phyloP scores from a whole-genome alignment of 176 grass and related monocot genomes.

The Bolboschoenus planiculmis region DNA sequence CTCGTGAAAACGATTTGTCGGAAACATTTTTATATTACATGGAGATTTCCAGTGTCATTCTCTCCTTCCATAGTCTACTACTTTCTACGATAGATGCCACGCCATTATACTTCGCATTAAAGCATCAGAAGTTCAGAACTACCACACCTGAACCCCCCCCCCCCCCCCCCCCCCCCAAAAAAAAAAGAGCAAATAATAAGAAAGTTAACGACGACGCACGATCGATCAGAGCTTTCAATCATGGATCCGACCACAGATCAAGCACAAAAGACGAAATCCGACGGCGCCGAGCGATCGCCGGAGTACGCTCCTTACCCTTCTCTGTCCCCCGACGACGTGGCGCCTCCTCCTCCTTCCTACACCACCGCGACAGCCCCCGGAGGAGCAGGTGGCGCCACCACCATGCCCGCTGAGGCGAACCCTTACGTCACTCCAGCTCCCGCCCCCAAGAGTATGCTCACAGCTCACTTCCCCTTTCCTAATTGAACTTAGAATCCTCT shows the following conservation, averaged over 20 bases:
- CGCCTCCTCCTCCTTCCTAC: constrained; percentile 16
- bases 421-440: constrained; percentile 61
- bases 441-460: constrained; percentile 47
- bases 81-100: neutral
- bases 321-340: neutral
- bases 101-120: constrained; percentile 24
- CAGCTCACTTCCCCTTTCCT: neutral
- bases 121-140: constrained; percentile 7
- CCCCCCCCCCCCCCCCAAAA: no score
- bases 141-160: neutral
- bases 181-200: neutral
- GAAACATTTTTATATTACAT: neutral
- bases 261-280: neutral
- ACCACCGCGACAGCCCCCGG: constrained; percentile 6
- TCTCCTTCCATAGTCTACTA: neutral
- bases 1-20: neutral
- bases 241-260: constrained; percentile 47
- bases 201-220: neutral
- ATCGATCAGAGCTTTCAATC: constrained; percentile 11
- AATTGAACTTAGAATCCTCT: neutral
- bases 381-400: constrained; percentile 44
- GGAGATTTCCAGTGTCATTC: neutral
- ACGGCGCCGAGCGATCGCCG: constrained; percentile 15
- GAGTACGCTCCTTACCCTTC: constrained; percentile 23
- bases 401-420: constrained; percentile 49